phyloP scores from a whole-genome alignment of 2,329 filamentous ascomycete species.

The Penicillium sp. region DNA sequence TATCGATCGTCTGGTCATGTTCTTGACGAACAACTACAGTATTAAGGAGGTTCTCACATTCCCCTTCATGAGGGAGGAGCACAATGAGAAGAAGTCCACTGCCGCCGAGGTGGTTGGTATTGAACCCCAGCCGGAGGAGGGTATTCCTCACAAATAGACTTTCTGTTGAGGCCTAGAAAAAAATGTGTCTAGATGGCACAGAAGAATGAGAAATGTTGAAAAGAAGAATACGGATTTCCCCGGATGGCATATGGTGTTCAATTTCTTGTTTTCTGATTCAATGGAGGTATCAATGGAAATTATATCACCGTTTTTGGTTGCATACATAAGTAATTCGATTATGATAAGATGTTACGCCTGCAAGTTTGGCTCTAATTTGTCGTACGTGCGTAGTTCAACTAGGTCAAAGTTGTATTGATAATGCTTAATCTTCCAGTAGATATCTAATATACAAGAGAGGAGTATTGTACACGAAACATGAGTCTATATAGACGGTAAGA shows the following conservation, averaged over 20 bases:
- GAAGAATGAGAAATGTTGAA: not conserved
- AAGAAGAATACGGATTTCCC: not conserved
- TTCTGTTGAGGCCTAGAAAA: not conserved
- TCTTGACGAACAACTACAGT: conserved; percentile 89
- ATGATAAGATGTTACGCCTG: too few relatives aligned
- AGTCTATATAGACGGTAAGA: not conserved
- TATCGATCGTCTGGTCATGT: conserved; percentile 91
- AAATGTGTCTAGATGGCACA: not conserved
- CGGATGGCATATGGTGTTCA: not conserved
- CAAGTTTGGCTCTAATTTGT: too few relatives aligned
- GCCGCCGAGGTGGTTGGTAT: conserved; percentile 63
- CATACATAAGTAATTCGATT: not conserved
- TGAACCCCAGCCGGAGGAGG: conserved; percentile 58
- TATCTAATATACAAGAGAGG: conserved; percentile 14
- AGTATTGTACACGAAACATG: conserved; percentile 13
- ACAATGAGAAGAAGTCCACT: conserved; percentile 37
- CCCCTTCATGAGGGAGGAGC: conserved; percentile 95
- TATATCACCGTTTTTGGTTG: not conserved
- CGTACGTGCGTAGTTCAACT: too few relatives aligned
- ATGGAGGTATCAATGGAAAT: not conserved
- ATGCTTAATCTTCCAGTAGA: not conserved
- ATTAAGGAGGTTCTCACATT: conserved; percentile 97
- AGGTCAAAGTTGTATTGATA: not conserved
- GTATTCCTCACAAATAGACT: conserved; percentile 41
- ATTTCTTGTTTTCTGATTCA: not conserved